Conservation (phyloP, 305 asterid genomes). For the Rubia tinctorum region DNA sequence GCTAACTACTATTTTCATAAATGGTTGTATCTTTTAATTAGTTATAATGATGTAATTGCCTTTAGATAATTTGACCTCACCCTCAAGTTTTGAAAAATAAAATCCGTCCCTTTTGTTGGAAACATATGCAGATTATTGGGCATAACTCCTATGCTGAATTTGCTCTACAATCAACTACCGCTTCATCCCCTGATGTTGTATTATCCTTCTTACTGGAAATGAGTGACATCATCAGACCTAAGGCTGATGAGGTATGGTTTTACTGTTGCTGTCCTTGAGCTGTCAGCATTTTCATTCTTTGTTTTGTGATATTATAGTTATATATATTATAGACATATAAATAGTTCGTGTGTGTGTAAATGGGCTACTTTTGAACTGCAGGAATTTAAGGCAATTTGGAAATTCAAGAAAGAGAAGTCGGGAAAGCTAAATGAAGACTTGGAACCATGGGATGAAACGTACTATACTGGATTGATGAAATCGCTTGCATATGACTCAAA, state of each 20-base stretch:
- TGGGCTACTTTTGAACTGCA: constrained; percentile 30
- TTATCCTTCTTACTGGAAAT: constrained; percentile 73
- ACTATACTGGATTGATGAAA: constrained; percentile 81
- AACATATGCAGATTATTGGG: constrained; percentile 70
- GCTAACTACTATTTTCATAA: background rate
- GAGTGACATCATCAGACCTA: constrained; percentile 79
- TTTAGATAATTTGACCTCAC: background rate
- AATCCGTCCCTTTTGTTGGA: constrained; percentile 7
- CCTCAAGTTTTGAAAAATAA: background rate
- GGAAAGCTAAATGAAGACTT: constrained; percentile 50
- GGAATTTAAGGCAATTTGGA: constrained; percentile 70
- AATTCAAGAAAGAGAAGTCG: constrained; percentile 54
- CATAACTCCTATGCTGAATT: constrained; percentile 69
- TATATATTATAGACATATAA: background rate
- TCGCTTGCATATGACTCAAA: constrained; percentile 64
- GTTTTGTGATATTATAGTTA: constrained; percentile 13
- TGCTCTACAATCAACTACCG: constrained; percentile 78
- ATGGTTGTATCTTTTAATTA: background rate
- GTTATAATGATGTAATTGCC: background rate
- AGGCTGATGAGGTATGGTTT: constrained; percentile 78
- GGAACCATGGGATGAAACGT: constrained; percentile 98
- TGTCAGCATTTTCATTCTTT: constrained; percentile 9
- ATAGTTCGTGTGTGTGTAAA: background rate
- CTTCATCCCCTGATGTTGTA: constrained; percentile 88
- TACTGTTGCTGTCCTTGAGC: constrained; percentile 12